Evolutionary conservation across 1,139 yeast genomes (phyloP), one percentile per base, ranked within the genome.

Genomic region (Taphrina communis): DNA sequence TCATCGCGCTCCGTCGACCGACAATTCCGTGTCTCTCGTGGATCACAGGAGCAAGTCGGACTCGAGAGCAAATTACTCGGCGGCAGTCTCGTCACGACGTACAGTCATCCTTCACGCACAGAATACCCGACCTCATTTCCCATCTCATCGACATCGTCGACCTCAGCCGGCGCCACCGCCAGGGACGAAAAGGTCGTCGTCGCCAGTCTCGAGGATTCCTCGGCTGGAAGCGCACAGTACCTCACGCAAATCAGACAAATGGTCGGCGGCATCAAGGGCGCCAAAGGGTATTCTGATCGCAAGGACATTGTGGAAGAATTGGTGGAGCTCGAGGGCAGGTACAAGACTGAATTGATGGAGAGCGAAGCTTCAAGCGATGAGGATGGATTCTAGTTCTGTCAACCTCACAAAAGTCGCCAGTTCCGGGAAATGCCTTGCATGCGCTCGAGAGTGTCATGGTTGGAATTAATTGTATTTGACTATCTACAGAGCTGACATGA

Each of bases 61-160:
- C 55, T 53, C 46, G 36, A 38, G n/a, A 42, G 55, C 14, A 38
- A 46, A 63, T 36, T 63, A 21, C 14, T 55, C 25, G 31, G 55
- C 17, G 67, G 67, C 8, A 6, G 38, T 8, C 46, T 63, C 35
- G 56, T 35, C 36, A 63, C 61, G 12, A 46, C 61, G 25, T 63
- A 44, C 38, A 14, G 21, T 6, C 61, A 63, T 36, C 46, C 36
- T 3, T 36, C 51, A 9, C n/a, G n/a, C 42, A 39, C 44, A n/a
- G 52, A 17, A 12, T 44, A 53, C 31, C 67, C 67, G 36, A 17
- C 67, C 12, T 53, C 67, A 1, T 63, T 63, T 19, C 67, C 67
- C 4, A 36, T 31, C 31, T 21, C 39, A 5, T 14, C 8, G 25
- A 2, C 31, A 25, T 25, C 31, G 31, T 25, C 31, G 31, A 25